A percentile compares a stretch with the other conserved stretches of the same genome.
phyloP scores from a whole-genome alignment of 495 filamentous ascomycete genomes.

The Rostrohypoxylon terebratum region DNA sequence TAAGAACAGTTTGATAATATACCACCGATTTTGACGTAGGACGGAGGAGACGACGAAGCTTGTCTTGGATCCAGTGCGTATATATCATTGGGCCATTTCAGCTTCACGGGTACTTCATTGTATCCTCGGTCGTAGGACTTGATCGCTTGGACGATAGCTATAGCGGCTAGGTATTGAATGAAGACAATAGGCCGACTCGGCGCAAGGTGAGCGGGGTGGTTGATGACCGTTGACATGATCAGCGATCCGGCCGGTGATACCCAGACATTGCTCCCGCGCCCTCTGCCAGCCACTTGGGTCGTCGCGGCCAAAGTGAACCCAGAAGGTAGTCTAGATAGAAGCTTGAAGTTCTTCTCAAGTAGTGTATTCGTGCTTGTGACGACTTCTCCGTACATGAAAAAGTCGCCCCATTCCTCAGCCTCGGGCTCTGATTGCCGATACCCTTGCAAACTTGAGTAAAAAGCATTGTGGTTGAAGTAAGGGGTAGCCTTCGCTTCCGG shows the following conservation, averaged over 20 bases:
- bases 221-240: conserved; percentile 86
- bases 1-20: conserved; percentile 93
- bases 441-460: conserved; percentile 75
- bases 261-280: conserved; percentile 94
- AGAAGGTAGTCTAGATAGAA: conserved; percentile 79
- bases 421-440: conserved; percentile 68
- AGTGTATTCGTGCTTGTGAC: conserved; percentile 95
- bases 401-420: conserved; percentile 76
- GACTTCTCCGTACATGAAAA: conserved; percentile 89
- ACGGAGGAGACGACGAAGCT: conserved; percentile 60
- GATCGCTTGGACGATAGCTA: conserved; percentile 90
- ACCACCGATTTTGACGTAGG: conserved; percentile 91
- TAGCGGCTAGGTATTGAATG: conserved; percentile 89
- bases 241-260: conserved; percentile 88
- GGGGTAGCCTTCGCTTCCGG: conserved; percentile 83
- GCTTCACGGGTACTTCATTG: conserved; percentile 76
- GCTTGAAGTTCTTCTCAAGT: conserved; percentile 88
- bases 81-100: conserved; percentile 99
- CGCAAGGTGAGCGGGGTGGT: conserved; percentile 78
- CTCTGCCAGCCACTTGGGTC: conserved; percentile 89
- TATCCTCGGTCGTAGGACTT: conserved; percentile 80
- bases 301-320: conserved; percentile 94
- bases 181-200: conserved; percentile 87
- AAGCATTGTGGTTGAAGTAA: conserved; percentile 87
- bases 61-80: conserved; percentile 81